Percentiles rank a stretch among this genome's conserved stretches.
These are phyloP conservation scores for Hortaea werneckii DNA, from an alignment of 2,329 filamentous ascomycete genomes.

Conservation along the genomic window DNA sequence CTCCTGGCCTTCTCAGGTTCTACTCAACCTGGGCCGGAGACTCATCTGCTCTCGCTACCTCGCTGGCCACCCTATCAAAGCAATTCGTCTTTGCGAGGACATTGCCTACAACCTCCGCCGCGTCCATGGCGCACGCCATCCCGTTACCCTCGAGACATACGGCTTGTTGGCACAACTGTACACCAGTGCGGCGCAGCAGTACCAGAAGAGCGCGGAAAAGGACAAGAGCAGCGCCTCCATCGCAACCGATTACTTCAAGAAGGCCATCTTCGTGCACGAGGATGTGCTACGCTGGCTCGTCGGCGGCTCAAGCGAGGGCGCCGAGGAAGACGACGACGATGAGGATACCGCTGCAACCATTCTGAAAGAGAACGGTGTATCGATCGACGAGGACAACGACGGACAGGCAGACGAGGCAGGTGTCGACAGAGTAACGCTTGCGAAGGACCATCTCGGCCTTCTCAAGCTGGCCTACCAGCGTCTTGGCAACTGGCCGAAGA, in stretches of 20 bases:
- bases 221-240: slow-evolving; percentile 25
- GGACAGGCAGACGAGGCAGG: slow-evolving; percentile 13
- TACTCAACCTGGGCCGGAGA: slow-evolving; percentile 43
- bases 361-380: slow-evolving; percentile 26
- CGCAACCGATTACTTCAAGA: slow-evolving; percentile 31
- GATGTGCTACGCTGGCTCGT: slow-evolving; percentile 22
- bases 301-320: slow-evolving; percentile 16
- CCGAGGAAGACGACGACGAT: slow-evolving; percentile 24
- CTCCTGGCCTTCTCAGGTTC: slow-evolving; percentile 35
- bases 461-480: slow-evolving; percentile 33
- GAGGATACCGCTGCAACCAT: slow-evolving; percentile 29
- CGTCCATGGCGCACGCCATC: slow-evolving; percentile 40
- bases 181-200: slow-evolving; percentile 31
- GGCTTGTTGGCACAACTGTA: slow-evolving; percentile 42
- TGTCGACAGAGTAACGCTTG: slow-evolving; percentile 18
- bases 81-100: slow-evolving; percentile 41
- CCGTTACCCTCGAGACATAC: slow-evolving; percentile 40
- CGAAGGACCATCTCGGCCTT: slow-evolving; percentile 28
- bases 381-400: slow-evolving; percentile 17
- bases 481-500: slow-evolving; percentile 37
- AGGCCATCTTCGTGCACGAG: slow-evolving; percentile 26
- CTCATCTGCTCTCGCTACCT: slow-evolving; percentile 45
- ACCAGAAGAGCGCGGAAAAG: slow-evolving; percentile 27
- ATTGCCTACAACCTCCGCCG: slow-evolving; percentile 48
- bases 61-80: slow-evolving; percentile 34